Conservation (phyloP, 176 grass and related monocot species). For the Ensete ventricosum region DNA sequence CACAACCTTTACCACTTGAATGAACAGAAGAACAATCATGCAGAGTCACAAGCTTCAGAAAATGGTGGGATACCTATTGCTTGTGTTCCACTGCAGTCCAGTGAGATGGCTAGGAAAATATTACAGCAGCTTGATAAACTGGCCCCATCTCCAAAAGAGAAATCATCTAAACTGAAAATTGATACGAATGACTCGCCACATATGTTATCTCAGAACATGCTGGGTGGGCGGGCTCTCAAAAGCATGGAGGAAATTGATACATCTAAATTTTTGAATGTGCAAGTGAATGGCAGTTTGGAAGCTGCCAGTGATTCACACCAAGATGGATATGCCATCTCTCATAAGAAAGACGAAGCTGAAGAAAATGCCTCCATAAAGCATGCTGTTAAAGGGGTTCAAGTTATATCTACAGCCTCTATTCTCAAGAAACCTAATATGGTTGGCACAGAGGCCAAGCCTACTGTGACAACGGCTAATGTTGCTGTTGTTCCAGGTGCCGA, state of each 20-base stretch:
- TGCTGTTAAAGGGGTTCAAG: conserved; percentile 18
- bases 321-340: conserved; percentile 18
- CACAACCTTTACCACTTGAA: conserved; percentile 25
- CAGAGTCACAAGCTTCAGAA: neutral
- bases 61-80: conserved; percentile 16
- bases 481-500: conserved; percentile 12
- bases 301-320: neutral
- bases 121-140: conserved; percentile 48
- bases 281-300: conserved; percentile 3
- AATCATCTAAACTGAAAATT: conserved; percentile 21
- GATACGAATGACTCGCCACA: conserved; percentile 6
- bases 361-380: conserved; percentile 16
- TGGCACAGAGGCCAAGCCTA: conserved; percentile 15
- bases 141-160: conserved; percentile 31
- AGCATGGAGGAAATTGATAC: conserved; percentile 15
- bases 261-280: conserved; percentile 17
- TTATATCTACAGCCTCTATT: conserved; percentile 5
- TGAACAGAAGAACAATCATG: conserved; percentile 17
- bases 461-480: neutral
- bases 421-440: neutral
- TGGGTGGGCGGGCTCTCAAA: conserved; percentile 2
- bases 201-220: conserved; percentile 1
- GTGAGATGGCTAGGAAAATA: conserved; percentile 53
- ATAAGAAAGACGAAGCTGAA: conserved; percentile 14
- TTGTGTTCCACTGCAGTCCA: conserved; percentile 36